Evolutionary conservation across 2,329 filamentous ascomycete species (phyloP).

Genomic region (Colletotrichum sp.): DNA sequence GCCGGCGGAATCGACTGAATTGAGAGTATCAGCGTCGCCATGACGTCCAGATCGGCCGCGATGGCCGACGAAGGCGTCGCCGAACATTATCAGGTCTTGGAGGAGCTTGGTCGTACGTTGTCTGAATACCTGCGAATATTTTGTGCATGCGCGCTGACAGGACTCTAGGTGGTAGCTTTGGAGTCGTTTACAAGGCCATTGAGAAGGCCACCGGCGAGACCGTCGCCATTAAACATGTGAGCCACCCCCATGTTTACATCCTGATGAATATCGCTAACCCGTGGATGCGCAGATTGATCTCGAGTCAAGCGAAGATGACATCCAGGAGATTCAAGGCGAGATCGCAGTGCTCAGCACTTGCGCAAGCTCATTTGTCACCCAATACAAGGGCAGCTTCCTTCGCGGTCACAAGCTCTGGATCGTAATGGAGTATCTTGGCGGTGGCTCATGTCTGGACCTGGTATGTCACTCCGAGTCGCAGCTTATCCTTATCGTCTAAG

Average conservation of each 20-base stretch:
- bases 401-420: conserved; percentile 98
- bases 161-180: conserved; percentile 84
- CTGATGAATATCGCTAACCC: not conserved
- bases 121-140: not conserved
- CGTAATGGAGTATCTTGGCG: conserved; percentile 97
- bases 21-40: not conserved
- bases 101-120: conserved; percentile 90
- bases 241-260: conserved; percentile 34
- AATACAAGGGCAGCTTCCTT: conserved; percentile 97
- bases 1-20: not conserved
- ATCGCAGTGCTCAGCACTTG: conserved; percentile 96
- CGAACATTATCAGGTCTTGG: conserved; percentile 89
- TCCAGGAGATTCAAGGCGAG: conserved; percentile 97
- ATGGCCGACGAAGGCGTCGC: conserved; percentile 74
- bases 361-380: conserved; percentile 90
- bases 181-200: conserved; percentile 95
- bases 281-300: conserved; percentile 79
- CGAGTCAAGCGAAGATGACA: conserved; percentile 97
- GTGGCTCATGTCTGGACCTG: conserved; percentile 92
- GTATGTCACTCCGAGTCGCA: conserved; percentile 54
- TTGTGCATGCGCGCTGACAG: conserved; percentile 1
- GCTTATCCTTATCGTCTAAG: conserved; percentile 12
- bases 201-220: conserved; percentile 89
- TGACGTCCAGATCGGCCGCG: conserved; percentile 21
- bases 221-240: conserved; percentile 95